These are phyloP conservation scores for Yarrowia galli DNA, from an alignment of 1,139 yeast species.

Conservation along the genomic window DNA sequence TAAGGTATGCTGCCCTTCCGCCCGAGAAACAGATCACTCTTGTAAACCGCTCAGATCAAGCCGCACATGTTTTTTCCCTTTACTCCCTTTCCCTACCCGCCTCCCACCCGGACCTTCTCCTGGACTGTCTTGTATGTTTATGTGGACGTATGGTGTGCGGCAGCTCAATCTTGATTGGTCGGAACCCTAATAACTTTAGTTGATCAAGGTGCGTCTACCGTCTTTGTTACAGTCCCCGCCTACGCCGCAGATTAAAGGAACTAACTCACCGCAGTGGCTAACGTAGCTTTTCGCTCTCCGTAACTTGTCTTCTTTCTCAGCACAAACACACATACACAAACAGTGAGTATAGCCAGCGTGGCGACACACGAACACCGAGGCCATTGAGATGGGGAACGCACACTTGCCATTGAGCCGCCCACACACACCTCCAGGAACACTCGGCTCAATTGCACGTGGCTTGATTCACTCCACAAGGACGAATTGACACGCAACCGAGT, in stretches of 20 bases:
- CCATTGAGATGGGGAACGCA: not conserved
- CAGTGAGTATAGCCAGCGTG: constrained; percentile 25
- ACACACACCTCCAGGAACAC: not conserved
- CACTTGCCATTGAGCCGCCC: not conserved
- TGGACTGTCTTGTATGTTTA: constrained; percentile 15
- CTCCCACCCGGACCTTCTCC: constrained; percentile 22
- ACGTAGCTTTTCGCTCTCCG: constrained; percentile 27
- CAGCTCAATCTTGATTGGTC: constrained; percentile 17
- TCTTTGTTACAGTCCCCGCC: constrained; percentile 38
- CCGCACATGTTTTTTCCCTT: not conserved
- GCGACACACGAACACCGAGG: not conserved
- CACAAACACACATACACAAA: constrained; percentile 37
- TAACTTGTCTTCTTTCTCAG: constrained; percentile 38
- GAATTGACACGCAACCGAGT: constrained; percentile 9
- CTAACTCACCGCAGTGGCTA: constrained; percentile 32
- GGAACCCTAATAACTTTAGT: constrained; percentile 15
- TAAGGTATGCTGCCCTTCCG: no score
- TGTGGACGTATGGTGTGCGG: constrained; percentile 32
- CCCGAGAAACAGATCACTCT: not conserved
- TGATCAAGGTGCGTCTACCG: constrained; percentile 18
- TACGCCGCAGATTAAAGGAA: constrained; percentile 34
- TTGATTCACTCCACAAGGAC: not conserved
- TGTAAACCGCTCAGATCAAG: constrained; percentile 1
- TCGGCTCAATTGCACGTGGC: constrained; percentile 15
- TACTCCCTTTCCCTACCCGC: not conserved